Conservation (phyloP, 495 filamentous ascomycete species). For the Usnea hakonensis region DNA sequence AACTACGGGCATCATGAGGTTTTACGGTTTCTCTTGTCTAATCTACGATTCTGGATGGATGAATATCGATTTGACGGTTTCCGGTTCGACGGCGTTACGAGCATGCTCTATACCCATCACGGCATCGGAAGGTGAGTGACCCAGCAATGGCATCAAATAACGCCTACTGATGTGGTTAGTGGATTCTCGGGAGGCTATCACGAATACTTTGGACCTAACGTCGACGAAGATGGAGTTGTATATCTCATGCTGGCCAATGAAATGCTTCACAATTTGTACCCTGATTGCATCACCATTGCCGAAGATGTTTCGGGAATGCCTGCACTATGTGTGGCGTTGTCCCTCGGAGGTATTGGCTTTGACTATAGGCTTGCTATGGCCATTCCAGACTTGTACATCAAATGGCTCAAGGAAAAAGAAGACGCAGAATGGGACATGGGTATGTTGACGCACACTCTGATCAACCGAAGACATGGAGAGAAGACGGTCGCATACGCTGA, state of each 20-base stretch:
- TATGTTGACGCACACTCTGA: conserved; percentile 74
- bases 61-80: conserved; percentile 96
- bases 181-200: conserved; percentile 98
- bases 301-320: conserved; percentile 99
- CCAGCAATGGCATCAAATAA: neutral
- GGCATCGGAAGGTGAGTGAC: conserved; percentile 90
- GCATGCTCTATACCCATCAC: conserved; percentile 94
- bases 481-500: conserved; percentile 98
- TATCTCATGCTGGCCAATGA: conserved; percentile 97
- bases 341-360: conserved; percentile 86
- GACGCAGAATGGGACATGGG: conserved; percentile 93
- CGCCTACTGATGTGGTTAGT: conserved; percentile 39
- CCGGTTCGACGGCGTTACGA: conserved; percentile 95
- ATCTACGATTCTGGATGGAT: conserved; percentile 98
- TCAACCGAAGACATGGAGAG: conserved; percentile 88
- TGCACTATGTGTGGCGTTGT: conserved; percentile 76
- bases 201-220: conserved; percentile 86
- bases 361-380: conserved; percentile 98
- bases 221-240: conserved; percentile 93
- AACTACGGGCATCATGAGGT: conserved; percentile 97
- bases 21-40: conserved; percentile 85
- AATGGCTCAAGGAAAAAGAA: conserved; percentile 86
- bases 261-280: conserved; percentile 84
- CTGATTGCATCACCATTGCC: conserved; percentile 79
- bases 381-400: conserved; percentile 98